Evolutionary conservation across 2,329 filamentous ascomycete species (phyloP).

Genomic region (Colletotrichum zoysiae): DNA sequence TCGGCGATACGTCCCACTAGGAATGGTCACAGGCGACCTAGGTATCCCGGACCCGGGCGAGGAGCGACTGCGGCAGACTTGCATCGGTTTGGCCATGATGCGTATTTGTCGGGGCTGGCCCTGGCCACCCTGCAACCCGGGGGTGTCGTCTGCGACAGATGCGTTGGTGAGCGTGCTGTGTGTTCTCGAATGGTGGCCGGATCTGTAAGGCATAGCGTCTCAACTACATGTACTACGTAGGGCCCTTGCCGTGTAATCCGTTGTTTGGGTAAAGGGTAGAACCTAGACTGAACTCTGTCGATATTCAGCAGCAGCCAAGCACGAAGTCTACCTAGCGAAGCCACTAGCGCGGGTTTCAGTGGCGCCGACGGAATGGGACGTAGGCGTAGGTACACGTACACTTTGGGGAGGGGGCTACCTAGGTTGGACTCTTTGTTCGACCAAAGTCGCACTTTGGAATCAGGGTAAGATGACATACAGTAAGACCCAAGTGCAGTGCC

Average conservation of each 20-base stretch:
- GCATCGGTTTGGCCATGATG: constrained; percentile 32
- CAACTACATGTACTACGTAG: constrained; percentile 4
- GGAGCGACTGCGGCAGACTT: constrained; percentile 18
- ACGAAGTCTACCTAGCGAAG: constrained; percentile 19
- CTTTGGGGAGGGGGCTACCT: neutral
- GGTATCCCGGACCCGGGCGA: constrained; percentile 12
- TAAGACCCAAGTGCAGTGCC: neutral
- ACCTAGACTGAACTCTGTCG: constrained; percentile 18
- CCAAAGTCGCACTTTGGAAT: constrained; percentile 9
- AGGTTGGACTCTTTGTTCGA: constrained; percentile 11
- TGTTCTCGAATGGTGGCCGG: constrained; percentile 14
- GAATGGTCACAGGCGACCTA: constrained; percentile 23
- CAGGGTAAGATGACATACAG: constrained; percentile 2
- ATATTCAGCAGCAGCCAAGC: constrained; percentile 2
- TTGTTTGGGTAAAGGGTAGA: constrained; percentile 12
- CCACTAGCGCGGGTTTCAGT: constrained; percentile 30
- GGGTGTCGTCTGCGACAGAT: constrained; percentile 21
- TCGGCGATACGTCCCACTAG: constrained; percentile 15
- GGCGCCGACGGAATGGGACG: constrained; percentile 22
- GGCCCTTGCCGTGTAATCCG: constrained; percentile 10
- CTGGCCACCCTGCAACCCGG: constrained; percentile 22
- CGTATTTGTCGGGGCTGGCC: constrained; percentile 33
- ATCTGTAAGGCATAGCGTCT: constrained; percentile 21
- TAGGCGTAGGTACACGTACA: constrained; percentile 6
- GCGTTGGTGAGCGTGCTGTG: constrained; percentile 8